Conservation (phyloP, 1,284 basidiomycete genomes). For the Stereum hirsutum region DNA sequence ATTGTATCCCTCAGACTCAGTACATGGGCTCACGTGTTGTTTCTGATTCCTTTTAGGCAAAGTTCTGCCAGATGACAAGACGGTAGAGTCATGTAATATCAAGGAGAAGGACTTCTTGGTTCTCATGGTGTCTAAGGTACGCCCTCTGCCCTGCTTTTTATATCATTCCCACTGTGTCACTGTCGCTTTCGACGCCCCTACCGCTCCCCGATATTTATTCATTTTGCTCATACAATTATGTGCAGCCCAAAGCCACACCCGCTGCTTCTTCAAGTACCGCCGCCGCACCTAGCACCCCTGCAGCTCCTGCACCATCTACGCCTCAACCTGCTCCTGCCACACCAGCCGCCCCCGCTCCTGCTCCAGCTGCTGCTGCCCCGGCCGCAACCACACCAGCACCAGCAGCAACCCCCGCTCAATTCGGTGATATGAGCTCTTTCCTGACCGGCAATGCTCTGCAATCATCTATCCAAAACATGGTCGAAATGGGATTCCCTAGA, state of each 20-base stretch:
- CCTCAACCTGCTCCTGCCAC: conserved; percentile 19
- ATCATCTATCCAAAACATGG: conserved; percentile 71
- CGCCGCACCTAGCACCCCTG: conserved; percentile 22
- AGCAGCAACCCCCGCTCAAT: conserved; percentile 13
- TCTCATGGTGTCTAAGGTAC: conserved; percentile 94
- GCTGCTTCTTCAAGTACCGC: conserved; percentile 19
- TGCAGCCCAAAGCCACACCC: conserved; percentile 51
- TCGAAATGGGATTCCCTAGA: conserved; percentile 92
- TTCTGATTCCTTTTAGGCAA: conserved; percentile 72
- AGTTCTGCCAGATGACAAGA: conserved; percentile 85
- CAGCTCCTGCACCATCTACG: conserved; percentile 20
- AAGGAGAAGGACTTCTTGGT: conserved; percentile 99
- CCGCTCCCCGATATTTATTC: not conserved
- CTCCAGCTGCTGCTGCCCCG: conserved; percentile 24
- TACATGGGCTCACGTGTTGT: not conserved
- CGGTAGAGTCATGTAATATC: conserved; percentile 82
- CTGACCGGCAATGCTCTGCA: conserved; percentile 73
- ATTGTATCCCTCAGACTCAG: not conserved
- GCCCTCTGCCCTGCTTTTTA: conserved; percentile 10
- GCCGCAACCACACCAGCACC: conserved; percentile 18
- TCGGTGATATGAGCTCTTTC: conserved; percentile 49
- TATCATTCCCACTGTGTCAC: not conserved
- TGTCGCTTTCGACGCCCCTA: not conserved
- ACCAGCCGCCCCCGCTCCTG: conserved; percentile 23
- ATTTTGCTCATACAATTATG: conserved; percentile 1